phyloP scores from a whole-genome alignment of 176 grass and related monocot species.

The Musa schizocarpa region DNA sequence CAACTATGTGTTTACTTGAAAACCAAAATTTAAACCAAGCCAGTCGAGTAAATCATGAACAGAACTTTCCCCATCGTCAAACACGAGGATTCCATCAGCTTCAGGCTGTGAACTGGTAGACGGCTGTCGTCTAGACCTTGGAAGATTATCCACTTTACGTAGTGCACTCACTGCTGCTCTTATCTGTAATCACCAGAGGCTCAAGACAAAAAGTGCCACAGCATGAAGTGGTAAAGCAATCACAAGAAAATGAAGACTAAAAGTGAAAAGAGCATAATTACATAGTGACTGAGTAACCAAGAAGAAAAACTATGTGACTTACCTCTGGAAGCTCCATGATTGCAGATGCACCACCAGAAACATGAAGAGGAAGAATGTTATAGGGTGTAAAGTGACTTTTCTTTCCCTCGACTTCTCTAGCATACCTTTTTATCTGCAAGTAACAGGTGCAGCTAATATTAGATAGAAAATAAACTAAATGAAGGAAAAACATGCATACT shows the following conservation, averaged over 20 bases:
- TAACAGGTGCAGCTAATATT: conserved; percentile 9
- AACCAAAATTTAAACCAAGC: conserved; percentile 76
- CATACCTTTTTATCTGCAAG: conserved; percentile 41
- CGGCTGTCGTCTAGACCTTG: conserved; percentile 29
- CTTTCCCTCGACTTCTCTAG: conserved; percentile 52
- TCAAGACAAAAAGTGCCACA: too few species aligned
- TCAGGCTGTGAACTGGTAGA: conserved; percentile 1
- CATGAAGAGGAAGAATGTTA: conserved; percentile 93
- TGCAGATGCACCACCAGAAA: conserved; percentile 38
- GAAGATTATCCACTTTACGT: conserved; percentile 23
- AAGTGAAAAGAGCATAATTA: conserved; percentile 1
- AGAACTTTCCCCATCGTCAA: conserved; percentile 14
- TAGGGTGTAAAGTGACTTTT: conserved; percentile 64
- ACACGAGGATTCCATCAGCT: conserved; percentile 5
- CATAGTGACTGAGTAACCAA: conserved; percentile 7
- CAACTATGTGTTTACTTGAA: conserved; percentile 54
- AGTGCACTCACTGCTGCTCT: conserved; percentile 63
- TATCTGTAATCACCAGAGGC: conserved; percentile 39
- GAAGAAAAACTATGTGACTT: conserved; percentile 10
- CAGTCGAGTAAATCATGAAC: conserved; percentile 77
- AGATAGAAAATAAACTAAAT: conserved; percentile 9
- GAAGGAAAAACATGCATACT: background rate
- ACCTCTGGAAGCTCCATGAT: conserved; percentile 94
- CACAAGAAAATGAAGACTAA: conserved; percentile 1
- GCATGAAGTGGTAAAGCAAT: background rate